Evolutionary conservation across 2,329 filamentous ascomycete genomes (phyloP).

Genomic region (Fusarium verrucosum): DNA sequence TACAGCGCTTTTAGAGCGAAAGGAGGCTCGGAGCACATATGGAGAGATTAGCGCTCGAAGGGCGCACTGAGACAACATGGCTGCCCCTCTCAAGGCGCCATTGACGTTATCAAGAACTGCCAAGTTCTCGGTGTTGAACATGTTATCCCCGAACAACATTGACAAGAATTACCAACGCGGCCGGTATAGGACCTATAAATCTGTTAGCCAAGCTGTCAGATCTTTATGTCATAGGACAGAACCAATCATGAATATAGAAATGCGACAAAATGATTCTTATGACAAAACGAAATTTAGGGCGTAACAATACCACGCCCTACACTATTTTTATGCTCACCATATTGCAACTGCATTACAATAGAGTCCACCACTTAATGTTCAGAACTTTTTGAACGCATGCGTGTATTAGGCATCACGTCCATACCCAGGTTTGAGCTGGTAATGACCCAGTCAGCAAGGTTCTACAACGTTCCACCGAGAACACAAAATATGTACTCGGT

Average conservation of each 20-base stretch:
- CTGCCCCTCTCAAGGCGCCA: conserved; percentile 6
- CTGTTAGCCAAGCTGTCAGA: neutral
- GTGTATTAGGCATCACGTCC: conserved; percentile 10
- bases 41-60: neutral
- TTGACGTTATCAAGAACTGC: neutral
- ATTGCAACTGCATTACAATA: neutral
- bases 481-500: neutral
- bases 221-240: neutral
- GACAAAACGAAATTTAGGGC: too few species aligned
- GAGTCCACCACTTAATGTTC: neutral
- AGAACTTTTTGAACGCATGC: neutral
- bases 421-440: conserved; percentile 8
- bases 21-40: neutral
- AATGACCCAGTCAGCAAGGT: neutral
- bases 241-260: neutral
- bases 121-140: neutral
- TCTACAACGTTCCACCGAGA: too few species aligned
- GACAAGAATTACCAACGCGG: too few species aligned
- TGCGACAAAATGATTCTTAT: neutral
- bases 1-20: neutral
- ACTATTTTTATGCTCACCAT: neutral
- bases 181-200: too few species aligned
- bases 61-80: neutral
- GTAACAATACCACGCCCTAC: neutral
- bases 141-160: rapidly evolving